Conservation (phyloP, 441 rosid genomes). For the Adansonia grandidieri region DNA sequence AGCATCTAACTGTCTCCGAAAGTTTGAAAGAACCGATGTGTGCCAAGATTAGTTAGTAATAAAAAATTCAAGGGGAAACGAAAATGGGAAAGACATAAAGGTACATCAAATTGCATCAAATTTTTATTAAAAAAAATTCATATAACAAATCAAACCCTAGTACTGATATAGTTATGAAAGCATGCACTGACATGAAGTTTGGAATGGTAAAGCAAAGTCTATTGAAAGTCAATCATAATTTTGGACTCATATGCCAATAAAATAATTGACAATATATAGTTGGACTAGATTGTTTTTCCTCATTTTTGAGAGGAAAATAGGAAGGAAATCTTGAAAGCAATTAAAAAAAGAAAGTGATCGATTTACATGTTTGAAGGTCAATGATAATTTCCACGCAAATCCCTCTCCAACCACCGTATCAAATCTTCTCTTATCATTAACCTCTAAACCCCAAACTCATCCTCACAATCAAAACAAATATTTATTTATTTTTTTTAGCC, state of each 20-base stretch:
- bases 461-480: slow-evolving; percentile 23
- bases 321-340: neutral
- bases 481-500: neutral
- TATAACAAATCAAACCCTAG: neutral
- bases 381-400: slow-evolving; percentile 46
- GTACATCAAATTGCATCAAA: neutral
- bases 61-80: neutral
- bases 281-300: slow-evolving; percentile 13
- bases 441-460: slow-evolving; percentile 24
- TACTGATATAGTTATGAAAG: neutral
- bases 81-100: neutral
- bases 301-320: neutral
- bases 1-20: too few species aligned
- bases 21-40: too few species aligned
- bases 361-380: slow-evolving; percentile 32
- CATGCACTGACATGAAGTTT: slow-evolving; percentile 6
- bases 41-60: neutral
- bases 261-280: slow-evolving; percentile 42
- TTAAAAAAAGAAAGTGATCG: slow-evolving; percentile 4
- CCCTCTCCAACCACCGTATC: slow-evolving; percentile 36
- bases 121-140: slow-evolving; percentile 7
- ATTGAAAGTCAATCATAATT: slow-evolving; percentile 33
- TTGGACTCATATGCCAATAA: slow-evolving; percentile 38
- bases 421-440: slow-evolving; percentile 28
- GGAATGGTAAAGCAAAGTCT: slow-evolving; percentile 17